Evolutionary conservation across 2,329 filamentous ascomycete genomes (phyloP).

Genomic region (Trichoderma sp.): DNA sequence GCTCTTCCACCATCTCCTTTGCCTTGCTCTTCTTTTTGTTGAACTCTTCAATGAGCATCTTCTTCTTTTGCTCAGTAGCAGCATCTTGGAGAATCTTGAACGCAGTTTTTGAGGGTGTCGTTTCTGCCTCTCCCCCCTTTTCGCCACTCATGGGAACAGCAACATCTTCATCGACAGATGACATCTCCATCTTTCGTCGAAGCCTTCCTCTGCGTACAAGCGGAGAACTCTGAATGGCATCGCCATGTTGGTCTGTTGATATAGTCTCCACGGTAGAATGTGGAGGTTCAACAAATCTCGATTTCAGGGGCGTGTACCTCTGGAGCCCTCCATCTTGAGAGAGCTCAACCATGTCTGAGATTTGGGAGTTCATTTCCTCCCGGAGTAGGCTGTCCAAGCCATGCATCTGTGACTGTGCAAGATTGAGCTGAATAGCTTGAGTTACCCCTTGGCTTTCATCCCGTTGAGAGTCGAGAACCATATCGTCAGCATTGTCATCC

Average conservation of each 20-base stretch:
- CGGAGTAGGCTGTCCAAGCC: slow-evolving; percentile 57
- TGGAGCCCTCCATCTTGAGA: slow-evolving; percentile 81
- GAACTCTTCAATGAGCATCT: slow-evolving; percentile 55
- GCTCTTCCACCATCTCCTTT: slow-evolving; percentile 83
- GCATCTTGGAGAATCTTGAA: slow-evolving; percentile 72
- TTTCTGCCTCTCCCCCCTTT: slow-evolving; percentile 27
- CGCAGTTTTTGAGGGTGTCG: slow-evolving; percentile 37
- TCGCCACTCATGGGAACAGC: slow-evolving; percentile 24
- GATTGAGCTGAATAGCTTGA: slow-evolving; percentile 53
- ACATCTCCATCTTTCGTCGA: slow-evolving; percentile 41
- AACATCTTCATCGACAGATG: slow-evolving; percentile 21
- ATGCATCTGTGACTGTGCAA: slow-evolving; percentile 60
- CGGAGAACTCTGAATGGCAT: slow-evolving; percentile 53
- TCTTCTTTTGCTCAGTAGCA: slow-evolving; percentile 54
- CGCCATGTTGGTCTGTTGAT: slow-evolving; percentile 40
- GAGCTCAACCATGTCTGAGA: slow-evolving; percentile 68
- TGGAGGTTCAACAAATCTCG: slow-evolving; percentile 63
- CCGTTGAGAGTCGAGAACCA: slow-evolving; percentile 47
- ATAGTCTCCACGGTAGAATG: slow-evolving; percentile 71
- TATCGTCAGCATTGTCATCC: slow-evolving; percentile 52
- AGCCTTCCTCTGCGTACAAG: slow-evolving; percentile 59
- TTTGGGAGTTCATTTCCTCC: slow-evolving; percentile 53
- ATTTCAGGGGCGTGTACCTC: slow-evolving; percentile 67
- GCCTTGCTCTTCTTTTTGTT: slow-evolving; percentile 86
- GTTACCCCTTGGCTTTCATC: slow-evolving; percentile 38